phyloP scores from a whole-genome alignment of 805 yeast species.

The Grigorovia yakushimaensis region DNA sequence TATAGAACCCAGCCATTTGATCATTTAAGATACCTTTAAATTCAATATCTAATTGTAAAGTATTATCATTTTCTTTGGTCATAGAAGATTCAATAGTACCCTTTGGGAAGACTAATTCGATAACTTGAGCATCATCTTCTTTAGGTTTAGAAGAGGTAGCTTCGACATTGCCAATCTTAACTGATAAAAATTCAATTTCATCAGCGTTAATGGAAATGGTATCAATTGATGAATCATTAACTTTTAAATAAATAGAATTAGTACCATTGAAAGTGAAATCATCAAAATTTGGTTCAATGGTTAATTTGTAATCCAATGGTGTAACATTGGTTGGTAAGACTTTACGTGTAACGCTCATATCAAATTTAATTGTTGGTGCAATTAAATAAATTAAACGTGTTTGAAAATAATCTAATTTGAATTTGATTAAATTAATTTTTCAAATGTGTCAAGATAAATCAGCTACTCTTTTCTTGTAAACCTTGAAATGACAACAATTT shows the following conservation, averaged over 20 bases:
- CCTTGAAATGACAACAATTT: neutral
- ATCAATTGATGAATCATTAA: constrained; percentile 36
- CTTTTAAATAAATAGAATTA: constrained; percentile 43
- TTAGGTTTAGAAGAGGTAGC: constrained; percentile 29
- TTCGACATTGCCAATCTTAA: constrained; percentile 33
- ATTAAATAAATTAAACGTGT: neutral
- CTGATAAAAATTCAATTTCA: constrained; percentile 55
- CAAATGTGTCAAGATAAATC: neutral
- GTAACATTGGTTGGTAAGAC: constrained; percentile 51
- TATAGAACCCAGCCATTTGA: constrained; percentile 62
- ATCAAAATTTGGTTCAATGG: constrained; percentile 49
- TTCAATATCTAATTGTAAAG: constrained; percentile 38
- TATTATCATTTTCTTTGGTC: constrained; percentile 12
- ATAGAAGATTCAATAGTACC: constrained; percentile 27
- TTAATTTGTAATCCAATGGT: constrained; percentile 65
- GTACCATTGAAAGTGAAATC: constrained; percentile 50
- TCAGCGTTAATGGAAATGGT: constrained; percentile 48
- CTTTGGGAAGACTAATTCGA: constrained; percentile 45
- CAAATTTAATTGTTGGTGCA: neutral
- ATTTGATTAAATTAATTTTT: neutral
- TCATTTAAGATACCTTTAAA: constrained; percentile 60
- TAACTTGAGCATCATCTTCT: constrained; percentile 51
- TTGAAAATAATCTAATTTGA: neutral
- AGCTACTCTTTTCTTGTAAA: neutral
- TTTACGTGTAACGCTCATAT: constrained; percentile 26